Evolutionary conservation across 208 protist genomes (phyloP).

Genomic region (Leishmania aethiopica): DNA sequence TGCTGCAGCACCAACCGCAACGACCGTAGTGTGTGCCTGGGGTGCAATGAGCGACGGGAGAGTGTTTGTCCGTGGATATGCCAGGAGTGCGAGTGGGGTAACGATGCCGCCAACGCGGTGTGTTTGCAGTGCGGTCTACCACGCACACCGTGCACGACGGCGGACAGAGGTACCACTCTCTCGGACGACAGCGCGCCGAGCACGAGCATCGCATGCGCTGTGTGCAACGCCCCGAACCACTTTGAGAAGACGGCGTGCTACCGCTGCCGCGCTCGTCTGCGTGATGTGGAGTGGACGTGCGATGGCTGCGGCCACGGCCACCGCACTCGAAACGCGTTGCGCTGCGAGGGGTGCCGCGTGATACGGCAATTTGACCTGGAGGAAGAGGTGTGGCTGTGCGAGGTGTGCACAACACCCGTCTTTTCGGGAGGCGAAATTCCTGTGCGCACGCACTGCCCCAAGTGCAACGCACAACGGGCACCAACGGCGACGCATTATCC

Average conservation of each 20-base stretch:
- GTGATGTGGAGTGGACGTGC: conserved; percentile 60
- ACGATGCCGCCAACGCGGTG: conserved; percentile 29
- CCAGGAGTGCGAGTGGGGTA: conserved; percentile 41
- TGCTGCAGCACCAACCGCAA: conserved; percentile 79
- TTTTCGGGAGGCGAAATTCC: conserved; percentile 63
- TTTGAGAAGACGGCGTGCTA: conserved; percentile 51
- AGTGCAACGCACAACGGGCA: conserved; percentile 42
- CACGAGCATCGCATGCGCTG: conserved; percentile 37
- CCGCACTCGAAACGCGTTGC: conserved; percentile 28
- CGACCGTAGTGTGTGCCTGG: conserved; percentile 56
- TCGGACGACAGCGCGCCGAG: background rate
- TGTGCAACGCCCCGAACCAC: conserved; percentile 64
- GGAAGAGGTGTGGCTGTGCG: conserved; percentile 78
- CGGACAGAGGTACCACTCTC: conserved; percentile 21
- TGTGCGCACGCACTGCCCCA: conserved; percentile 52
- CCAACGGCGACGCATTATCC: conserved; percentile 42
- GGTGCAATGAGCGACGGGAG: conserved; percentile 48
- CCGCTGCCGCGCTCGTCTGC: conserved; percentile 66
- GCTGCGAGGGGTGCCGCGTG: conserved; percentile 48
- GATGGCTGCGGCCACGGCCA: conserved; percentile 32
- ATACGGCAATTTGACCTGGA: conserved; percentile 49
- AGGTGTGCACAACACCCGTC: conserved; percentile 69
- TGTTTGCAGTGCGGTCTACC: conserved; percentile 55
- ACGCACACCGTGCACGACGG: conserved; percentile 27
- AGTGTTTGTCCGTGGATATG: conserved; percentile 55